phyloP scores from a whole-genome alignment of 768 basidiomycete species.

The Suillus luteus region DNA sequence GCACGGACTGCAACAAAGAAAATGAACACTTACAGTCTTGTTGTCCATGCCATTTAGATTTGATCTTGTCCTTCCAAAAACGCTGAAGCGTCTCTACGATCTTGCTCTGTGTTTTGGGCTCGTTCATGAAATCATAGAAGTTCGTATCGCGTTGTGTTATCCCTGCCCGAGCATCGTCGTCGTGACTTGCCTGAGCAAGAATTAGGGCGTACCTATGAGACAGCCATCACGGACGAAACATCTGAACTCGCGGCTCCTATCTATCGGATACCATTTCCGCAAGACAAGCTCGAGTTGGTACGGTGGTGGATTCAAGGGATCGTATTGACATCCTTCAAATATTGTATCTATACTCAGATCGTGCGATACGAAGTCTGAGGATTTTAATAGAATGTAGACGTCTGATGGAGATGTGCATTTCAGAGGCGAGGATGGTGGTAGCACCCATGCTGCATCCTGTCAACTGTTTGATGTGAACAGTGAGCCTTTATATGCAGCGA shows the following conservation, averaged over 20 bases:
- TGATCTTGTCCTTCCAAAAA: slow-evolving; percentile 74
- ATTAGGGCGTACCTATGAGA: slow-evolving; percentile 64
- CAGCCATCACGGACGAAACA: slow-evolving; percentile 81
- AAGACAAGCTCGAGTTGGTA: slow-evolving; percentile 85
- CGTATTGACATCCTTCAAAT: slow-evolving; percentile 60
- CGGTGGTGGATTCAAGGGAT: slow-evolving; percentile 15
- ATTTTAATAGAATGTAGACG: slow-evolving; percentile 90
- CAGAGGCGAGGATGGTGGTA: slow-evolving; percentile 80
- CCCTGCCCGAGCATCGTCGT: slow-evolving; percentile 43
- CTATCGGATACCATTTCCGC: slow-evolving; percentile 87
- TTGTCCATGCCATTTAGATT: slow-evolving; percentile 53
- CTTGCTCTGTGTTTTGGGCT: slow-evolving; percentile 50
- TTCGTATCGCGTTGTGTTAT: slow-evolving; percentile 89
- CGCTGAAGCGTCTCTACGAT: slow-evolving; percentile 52
- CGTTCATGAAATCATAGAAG: slow-evolving; percentile 84
- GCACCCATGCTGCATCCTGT: slow-evolving; percentile 91
- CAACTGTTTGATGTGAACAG: not conserved
- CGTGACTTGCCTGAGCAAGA: not conserved
- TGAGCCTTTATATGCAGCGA: slow-evolving; percentile 3
- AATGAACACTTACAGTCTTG: slow-evolving; percentile 61
- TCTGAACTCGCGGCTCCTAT: slow-evolving; percentile 81
- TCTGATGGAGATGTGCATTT: slow-evolving; percentile 89
- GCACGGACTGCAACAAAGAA: not conserved
- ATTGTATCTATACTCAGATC: slow-evolving; percentile 63
- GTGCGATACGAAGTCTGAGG: slow-evolving; percentile 86